Evolutionary conservation across 257 asterid genomes (phyloP).

Genomic region (Plantago major): DNA sequence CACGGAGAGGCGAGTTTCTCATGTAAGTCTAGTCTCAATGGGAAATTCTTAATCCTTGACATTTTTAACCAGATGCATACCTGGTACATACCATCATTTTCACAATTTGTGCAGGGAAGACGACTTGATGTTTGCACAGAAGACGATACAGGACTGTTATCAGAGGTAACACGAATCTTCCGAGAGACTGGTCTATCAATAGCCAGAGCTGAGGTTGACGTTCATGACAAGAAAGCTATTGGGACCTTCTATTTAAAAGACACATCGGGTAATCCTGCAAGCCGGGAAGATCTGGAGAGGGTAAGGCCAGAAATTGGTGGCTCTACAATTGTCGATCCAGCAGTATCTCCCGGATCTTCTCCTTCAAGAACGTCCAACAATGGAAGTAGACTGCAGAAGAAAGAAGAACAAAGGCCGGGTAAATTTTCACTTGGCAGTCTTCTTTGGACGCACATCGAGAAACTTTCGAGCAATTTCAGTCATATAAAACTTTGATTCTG

Average conservation of each 20-base stretch:
- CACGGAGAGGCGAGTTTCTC: constrained; percentile 66
- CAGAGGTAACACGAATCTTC: constrained; percentile 65
- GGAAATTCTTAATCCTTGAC: too few species aligned
- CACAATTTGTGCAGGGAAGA: constrained; percentile 45
- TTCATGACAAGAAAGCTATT: constrained; percentile 53
- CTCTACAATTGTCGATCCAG: constrained; percentile 24
- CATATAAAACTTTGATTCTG: constrained; percentile 40
- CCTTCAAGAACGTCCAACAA: constrained; percentile 27
- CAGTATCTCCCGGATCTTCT: constrained; percentile 10
- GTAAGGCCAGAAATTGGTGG: constrained; percentile 66
- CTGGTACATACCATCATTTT: not conserved
- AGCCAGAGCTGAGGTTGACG: constrained; percentile 59
- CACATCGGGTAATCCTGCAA: constrained; percentile 51
- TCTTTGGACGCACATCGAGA: constrained; percentile 73
- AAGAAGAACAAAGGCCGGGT: constrained; percentile 26
- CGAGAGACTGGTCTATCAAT: constrained; percentile 83
- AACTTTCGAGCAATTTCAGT: constrained; percentile 59
- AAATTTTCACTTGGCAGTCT: constrained; percentile 50
- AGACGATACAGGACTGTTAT: constrained; percentile 60
- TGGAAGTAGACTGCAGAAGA: constrained; percentile 10
- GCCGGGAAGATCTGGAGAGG: constrained; percentile 38
- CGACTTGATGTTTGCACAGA: constrained; percentile 50
- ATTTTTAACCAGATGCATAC: too few species aligned
- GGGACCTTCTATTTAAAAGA: constrained; percentile 84
- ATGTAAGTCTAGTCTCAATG: constrained; percentile 31